These are phyloP conservation scores for Dothiorella sarmentorum DNA, from an alignment of 2,329 filamentous ascomycete genomes.

Conservation along the genomic window DNA sequence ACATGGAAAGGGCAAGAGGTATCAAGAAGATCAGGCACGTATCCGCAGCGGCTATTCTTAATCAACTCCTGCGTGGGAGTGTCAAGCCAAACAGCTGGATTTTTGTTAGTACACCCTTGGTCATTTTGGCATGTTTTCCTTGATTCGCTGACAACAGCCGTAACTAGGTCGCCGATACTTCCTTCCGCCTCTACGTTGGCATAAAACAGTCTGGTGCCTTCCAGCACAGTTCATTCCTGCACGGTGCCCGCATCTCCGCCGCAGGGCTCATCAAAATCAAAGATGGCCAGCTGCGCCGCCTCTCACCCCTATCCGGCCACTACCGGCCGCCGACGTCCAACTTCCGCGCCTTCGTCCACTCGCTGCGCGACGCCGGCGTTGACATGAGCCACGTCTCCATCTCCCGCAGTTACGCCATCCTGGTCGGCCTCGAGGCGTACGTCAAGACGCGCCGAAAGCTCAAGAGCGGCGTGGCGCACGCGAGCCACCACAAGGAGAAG, in stretches of 20 bases:
- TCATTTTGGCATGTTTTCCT: neutral
- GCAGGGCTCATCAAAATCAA: slow-evolving; percentile 85
- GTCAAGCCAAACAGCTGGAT: slow-evolving; percentile 91
- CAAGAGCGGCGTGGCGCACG: slow-evolving; percentile 52
- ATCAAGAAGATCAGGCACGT: slow-evolving; percentile 62
- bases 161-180: slow-evolving; percentile 66
- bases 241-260: slow-evolving; percentile 74
- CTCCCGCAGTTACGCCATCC: slow-evolving; percentile 74
- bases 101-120: slow-evolving; percentile 53
- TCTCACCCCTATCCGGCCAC: slow-evolving; percentile 70
- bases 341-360: slow-evolving; percentile 76
- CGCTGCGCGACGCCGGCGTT: slow-evolving; percentile 67
- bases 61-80: slow-evolving; percentile 72
- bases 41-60: slow-evolving; percentile 69
- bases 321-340: slow-evolving; percentile 81
- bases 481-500: slow-evolving; percentile 56
- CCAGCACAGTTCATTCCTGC: slow-evolving; percentile 86
- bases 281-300: slow-evolving; percentile 68
- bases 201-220: slow-evolving; percentile 88
- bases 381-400: slow-evolving; percentile 78
- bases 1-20: slow-evolving; percentile 59
- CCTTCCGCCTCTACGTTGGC: slow-evolving; percentile 79
- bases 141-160: neutral
- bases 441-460: slow-evolving; percentile 64
- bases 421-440: slow-evolving; percentile 80